Evolutionary conservation across 1,139 yeast species (phyloP).

Genomic region (Blastobotrys proliferans): DNA sequence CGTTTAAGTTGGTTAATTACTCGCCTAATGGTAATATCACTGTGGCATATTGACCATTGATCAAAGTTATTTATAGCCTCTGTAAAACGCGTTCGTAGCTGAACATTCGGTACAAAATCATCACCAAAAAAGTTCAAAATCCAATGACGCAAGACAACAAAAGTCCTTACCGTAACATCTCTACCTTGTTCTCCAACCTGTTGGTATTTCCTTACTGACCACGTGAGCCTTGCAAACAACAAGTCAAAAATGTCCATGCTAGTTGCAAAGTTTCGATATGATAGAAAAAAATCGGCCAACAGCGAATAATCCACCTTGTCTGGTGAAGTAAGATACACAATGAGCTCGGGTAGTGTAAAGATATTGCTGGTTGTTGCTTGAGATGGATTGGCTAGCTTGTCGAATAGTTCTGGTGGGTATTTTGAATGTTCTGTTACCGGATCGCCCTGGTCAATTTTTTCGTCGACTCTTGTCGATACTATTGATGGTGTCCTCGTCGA

Average conservation of each 20-base stretch:
- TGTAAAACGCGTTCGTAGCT: conserved; percentile 32
- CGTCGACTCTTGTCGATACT: neutral
- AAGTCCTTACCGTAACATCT: conserved; percentile 73
- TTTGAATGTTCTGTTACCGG: conserved; percentile 2
- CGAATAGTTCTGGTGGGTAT: conserved; percentile 11
- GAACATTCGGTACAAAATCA: conserved; percentile 38
- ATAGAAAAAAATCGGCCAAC: conserved; percentile 78
- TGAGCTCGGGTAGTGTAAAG: conserved; percentile 34
- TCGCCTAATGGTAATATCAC: conserved; percentile 25
- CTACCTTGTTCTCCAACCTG: conserved; percentile 46
- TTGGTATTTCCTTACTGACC: conserved; percentile 52
- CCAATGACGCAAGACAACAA: conserved; percentile 89
- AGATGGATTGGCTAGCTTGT: conserved; percentile 1
- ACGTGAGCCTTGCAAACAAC: conserved; percentile 60
- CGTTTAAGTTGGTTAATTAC: conserved; percentile 36
- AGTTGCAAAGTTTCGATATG: conserved; percentile 69
- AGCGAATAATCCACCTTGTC: conserved; percentile 72
- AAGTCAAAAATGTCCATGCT: conserved; percentile 55
- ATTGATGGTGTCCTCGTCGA: too few species aligned
- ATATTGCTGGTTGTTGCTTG: neutral
- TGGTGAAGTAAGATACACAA: conserved; percentile 76
- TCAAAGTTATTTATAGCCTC: conserved; percentile 30
- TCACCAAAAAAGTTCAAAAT: conserved; percentile 49
- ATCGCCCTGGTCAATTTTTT: too few species aligned
- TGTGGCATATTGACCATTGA: conserved; percentile 28